Conservation (phyloP, 768 basidiomycete species). For the Candolleomyces aberdarensis region DNA sequence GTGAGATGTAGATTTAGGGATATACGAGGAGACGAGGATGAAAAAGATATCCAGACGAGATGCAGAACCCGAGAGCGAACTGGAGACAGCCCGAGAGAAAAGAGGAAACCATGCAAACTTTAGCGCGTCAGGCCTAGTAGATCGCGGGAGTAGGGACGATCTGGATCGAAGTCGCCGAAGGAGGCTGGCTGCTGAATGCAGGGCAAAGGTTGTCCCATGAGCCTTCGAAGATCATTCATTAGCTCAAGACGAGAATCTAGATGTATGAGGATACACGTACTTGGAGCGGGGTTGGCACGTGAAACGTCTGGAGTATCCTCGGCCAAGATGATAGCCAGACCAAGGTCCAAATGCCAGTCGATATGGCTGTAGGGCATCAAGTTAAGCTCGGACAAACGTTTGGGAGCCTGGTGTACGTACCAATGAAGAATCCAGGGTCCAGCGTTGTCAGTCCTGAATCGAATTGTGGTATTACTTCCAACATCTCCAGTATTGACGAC, state of each 20-base stretch:
- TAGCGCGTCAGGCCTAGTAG: too few species aligned
- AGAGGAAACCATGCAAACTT: too few species aligned
- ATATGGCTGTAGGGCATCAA: background rate
- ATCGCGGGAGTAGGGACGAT: slow-evolving; percentile 2
- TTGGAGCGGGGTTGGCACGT: slow-evolving; percentile 12
- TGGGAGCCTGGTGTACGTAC: slow-evolving; percentile 5
- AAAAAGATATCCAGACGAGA: too few species aligned
- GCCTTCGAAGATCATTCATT: slow-evolving; percentile 6
- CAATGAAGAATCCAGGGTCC: slow-evolving; percentile 59
- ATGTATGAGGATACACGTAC: slow-evolving; percentile 5
- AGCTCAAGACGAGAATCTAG: too few species aligned
- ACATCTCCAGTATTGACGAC: slow-evolving; percentile 42
- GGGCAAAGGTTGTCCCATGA: slow-evolving; percentile 25
- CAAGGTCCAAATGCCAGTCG: slow-evolving; percentile 16
- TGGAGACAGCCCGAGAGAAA: too few species aligned
- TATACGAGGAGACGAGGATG: too few species aligned
- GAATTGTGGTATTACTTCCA: slow-evolving; percentile 48
- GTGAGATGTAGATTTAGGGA: too few species aligned
- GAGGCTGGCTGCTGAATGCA: slow-evolving; percentile 11
- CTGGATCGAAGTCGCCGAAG: background rate
- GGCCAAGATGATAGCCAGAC: slow-evolving; percentile 32
- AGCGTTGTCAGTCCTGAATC: slow-evolving; percentile 66
- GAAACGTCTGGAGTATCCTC: slow-evolving; percentile 20
- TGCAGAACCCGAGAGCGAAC: too few species aligned
- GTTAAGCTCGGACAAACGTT: too few species aligned